Evolutionary conservation across 371 early-diverging fungal genomes (phyloP).

Genomic region (Mucor plumbeus): DNA sequence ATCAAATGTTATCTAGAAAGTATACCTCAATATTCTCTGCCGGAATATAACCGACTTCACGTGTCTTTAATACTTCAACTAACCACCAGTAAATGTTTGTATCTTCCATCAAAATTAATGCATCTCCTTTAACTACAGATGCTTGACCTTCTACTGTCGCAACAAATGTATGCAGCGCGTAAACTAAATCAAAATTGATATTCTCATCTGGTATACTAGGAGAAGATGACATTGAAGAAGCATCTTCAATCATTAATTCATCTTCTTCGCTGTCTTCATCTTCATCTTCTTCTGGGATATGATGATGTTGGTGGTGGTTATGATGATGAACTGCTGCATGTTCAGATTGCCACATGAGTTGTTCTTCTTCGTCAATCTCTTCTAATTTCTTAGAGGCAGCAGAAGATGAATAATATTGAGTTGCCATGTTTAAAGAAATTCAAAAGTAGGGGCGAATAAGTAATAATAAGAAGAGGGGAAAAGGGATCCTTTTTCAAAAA

Average conservation of each 20-base stretch:
- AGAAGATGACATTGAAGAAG: constrained; percentile 58
- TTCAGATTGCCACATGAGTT: constrained; percentile 24
- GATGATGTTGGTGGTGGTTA: constrained; percentile 56
- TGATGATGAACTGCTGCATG: constrained; percentile 38
- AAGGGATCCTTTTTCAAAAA: neutral
- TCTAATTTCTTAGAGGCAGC: constrained; percentile 23
- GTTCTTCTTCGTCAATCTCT: constrained; percentile 36
- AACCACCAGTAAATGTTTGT: constrained; percentile 98
- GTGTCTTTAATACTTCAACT: constrained; percentile 84
- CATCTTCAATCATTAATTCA: constrained; percentile 43
- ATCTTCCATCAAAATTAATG: constrained; percentile 90
- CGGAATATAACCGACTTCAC: constrained; percentile 94
- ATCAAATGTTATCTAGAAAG: neutral
- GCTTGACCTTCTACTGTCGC: constrained; percentile 95
- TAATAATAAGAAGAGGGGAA: neutral
- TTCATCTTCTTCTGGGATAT: constrained; percentile 56
- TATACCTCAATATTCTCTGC: constrained; percentile 93
- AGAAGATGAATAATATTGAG: constrained; percentile 17
- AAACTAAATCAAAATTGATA: constrained; percentile 79
- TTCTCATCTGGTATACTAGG: constrained; percentile 76
- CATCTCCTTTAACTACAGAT: constrained; percentile 87
- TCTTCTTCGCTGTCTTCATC: constrained; percentile 63
- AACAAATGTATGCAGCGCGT: constrained; percentile 94
- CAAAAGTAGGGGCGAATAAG: no score
- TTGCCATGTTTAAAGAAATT: constrained; percentile 6